These are phyloP conservation scores for Fusarium protoensiforme DNA, from an alignment of 2,329 filamentous ascomycete genomes.

Conservation along the genomic window DNA sequence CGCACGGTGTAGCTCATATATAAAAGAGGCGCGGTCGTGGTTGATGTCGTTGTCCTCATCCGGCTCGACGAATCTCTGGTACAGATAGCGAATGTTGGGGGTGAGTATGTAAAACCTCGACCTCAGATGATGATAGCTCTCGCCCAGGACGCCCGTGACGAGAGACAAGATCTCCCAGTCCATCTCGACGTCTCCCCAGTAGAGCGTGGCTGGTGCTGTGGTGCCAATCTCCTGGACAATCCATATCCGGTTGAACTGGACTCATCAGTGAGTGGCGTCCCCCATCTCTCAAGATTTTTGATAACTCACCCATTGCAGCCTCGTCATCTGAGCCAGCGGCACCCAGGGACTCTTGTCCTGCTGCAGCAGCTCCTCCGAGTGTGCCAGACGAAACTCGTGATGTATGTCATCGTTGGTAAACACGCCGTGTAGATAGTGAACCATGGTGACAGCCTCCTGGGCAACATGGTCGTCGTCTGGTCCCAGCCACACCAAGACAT, in stretches of 20 bases:
- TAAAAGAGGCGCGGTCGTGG: constrained; percentile 48
- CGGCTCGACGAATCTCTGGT: constrained; percentile 49
- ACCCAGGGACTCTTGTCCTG: constrained; percentile 45
- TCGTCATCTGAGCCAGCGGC: constrained; percentile 47
- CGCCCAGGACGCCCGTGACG: constrained; percentile 47
- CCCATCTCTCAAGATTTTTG: neutral
- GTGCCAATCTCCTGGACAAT: constrained; percentile 53
- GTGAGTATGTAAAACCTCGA: constrained; percentile 45
- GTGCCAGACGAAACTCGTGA: constrained; percentile 40
- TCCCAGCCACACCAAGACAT: constrained; percentile 52
- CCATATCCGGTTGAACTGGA: constrained; percentile 51
- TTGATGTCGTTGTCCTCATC: constrained; percentile 38
- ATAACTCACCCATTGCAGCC: constrained; percentile 47
- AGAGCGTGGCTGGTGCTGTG: constrained; percentile 45
- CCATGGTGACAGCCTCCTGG: constrained; percentile 41
- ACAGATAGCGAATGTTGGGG: constrained; percentile 48
- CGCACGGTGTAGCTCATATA: constrained; percentile 51
- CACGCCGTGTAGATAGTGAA: constrained; percentile 43
- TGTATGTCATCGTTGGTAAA: constrained; percentile 47
- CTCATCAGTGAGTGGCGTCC: constrained; percentile 6
- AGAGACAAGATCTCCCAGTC: constrained; percentile 48
- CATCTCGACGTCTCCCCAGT: constrained; percentile 48
- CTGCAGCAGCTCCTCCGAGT: constrained; percentile 45
- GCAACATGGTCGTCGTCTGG: constrained; percentile 43
- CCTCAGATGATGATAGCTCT: constrained; percentile 47